Base-by-base conservation (phyloP, 192 early-diverging fungal species). In the Allomyces macrogynus region DNA sequence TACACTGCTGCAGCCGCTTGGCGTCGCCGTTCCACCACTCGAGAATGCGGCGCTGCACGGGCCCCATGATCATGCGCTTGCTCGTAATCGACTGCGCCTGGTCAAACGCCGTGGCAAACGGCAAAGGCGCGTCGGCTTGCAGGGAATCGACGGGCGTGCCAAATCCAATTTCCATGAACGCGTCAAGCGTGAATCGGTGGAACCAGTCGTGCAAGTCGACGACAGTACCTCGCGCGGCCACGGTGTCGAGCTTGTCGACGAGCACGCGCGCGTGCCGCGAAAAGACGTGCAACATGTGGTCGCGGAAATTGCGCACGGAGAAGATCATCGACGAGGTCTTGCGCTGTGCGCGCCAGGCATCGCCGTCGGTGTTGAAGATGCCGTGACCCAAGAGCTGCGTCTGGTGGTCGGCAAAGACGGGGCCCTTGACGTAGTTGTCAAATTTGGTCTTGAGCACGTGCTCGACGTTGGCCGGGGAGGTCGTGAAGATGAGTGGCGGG, bases 301-400 rank as follows among this genome's bases (percentile, higher is more conserved):
- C 49, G 49, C 49, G 49, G 49, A 57, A 57, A n/a, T 57, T 57
- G 49, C 16, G 16, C 49, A 57, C 49, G 49, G 12, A 20, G 49
- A 57, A 57, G 20, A 57, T 57, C 16, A 20, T 20, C 49, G 49
- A 57, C 49, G 72, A 68, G 7, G 74, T 70, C 63, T 88, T 86
- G 25, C 85, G 73, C 23, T 85, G 83, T 3, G 66, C 68, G 24
- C 74, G 74, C 85, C 86, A 88, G 9, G 67, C 65, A 1, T 83
- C 79, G 22, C 86, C 86, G 64, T 88, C 86, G 3, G 77, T 72
- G 71, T 81, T 84, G 67, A 88, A 87, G 67, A 87, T 87, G 26
- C 86, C 86, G 60, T 78, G 66, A 7, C 86, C 86, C 25, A 87
- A 71, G 24, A 86, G 67, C 60, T 78, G 76, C 24, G 76, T 70